These are phyloP conservation scores for Mallotus nudiflorus DNA, from an alignment of 345 rosid species.

Conservation along the genomic window DNA sequence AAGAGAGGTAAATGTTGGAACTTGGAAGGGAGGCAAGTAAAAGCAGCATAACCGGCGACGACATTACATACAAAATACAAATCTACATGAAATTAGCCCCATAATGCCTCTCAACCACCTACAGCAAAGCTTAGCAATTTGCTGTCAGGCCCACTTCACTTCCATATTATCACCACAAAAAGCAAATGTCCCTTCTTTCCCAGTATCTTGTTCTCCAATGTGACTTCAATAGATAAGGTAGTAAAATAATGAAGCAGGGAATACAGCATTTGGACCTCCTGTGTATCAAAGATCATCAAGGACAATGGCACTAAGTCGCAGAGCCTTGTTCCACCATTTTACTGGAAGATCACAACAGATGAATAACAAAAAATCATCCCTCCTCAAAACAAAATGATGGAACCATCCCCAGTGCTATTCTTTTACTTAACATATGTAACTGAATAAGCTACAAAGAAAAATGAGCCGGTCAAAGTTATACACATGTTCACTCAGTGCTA, in stretches of 20 bases:
- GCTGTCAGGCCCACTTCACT: background rate
- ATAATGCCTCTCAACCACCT: background rate
- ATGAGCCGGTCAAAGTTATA: background rate
- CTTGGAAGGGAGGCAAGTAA: background rate
- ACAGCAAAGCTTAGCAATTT: conserved; percentile 7
- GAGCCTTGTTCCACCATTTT: conserved; percentile 14
- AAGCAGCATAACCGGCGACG: background rate
- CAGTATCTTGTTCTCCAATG: background rate
- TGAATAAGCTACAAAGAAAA: background rate
- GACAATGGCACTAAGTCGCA: background rate
- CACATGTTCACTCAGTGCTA: conserved; percentile 14
- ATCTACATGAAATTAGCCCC: background rate
- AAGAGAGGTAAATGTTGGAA: background rate
- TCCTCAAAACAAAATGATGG: conserved; percentile 5
- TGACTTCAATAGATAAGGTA: background rate
- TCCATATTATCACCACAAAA: background rate
- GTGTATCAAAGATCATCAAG: conserved; percentile 11
- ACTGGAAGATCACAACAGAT: background rate
- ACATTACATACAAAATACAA: background rate
- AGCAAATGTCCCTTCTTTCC: background rate
- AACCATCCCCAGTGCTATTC: conserved; percentile 19
- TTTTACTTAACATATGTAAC: background rate
- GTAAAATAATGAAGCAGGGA: conserved; percentile 1
- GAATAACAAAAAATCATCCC: conserved; percentile 7
- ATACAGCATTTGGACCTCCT: background rate